Evolutionary conservation across 176 grass and related monocot species (phyloP).

Genomic region (Alloteropsis semialata): DNA sequence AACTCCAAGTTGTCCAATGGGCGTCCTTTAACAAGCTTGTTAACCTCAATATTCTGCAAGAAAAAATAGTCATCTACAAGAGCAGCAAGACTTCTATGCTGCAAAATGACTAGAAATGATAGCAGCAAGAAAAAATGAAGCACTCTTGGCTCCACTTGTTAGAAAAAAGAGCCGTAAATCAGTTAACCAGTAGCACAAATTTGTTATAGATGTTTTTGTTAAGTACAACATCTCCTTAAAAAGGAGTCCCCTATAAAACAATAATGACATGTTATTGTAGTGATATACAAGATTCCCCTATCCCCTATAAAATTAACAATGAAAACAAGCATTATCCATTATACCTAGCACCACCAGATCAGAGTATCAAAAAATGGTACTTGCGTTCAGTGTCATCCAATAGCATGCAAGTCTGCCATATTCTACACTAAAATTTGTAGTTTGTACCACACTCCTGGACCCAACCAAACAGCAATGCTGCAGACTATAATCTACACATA

Average conservation of each 20-base stretch:
- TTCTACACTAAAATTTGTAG: not conserved
- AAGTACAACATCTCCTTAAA: not conserved
- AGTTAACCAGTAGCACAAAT: not conserved
- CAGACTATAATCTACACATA: not conserved
- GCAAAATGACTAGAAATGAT: not conserved
- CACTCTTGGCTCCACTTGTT: not conserved
- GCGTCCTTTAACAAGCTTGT: conserved; percentile 87
- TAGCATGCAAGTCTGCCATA: not conserved
- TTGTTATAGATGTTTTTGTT: not conserved
- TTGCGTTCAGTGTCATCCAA: not conserved
- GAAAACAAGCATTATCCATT: not conserved
- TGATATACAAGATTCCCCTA: not conserved
- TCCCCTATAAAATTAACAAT: not conserved
- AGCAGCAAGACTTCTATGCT: not conserved
- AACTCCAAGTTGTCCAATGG: conserved; percentile 92
- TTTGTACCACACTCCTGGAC: not conserved
- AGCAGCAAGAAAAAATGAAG: not conserved
- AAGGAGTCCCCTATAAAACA: no score
- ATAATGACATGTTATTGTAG: not conserved
- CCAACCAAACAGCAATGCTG: not conserved
- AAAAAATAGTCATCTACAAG: not conserved
- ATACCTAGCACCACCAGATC: conserved; percentile 1
- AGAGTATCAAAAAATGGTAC: not conserved
- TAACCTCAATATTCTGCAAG: conserved; percentile 89
- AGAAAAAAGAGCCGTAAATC: not conserved